Evolutionary conservation across 1,284 basidiomycete species (phyloP).

Genomic region (Sutorius eximius): DNA sequence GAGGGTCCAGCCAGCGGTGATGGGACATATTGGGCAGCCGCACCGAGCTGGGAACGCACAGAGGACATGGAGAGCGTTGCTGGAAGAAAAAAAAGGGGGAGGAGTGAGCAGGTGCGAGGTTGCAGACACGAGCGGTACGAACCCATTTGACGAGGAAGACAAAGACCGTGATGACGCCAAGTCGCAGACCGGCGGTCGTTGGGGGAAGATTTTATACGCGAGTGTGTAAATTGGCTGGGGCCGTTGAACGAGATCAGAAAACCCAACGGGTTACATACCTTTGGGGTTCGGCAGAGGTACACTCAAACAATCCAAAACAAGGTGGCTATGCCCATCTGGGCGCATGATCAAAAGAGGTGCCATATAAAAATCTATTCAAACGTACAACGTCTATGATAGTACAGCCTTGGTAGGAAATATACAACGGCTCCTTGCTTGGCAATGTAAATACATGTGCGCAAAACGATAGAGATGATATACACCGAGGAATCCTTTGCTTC

Average conservation of each 20-base stretch:
- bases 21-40: constrained; percentile 45
- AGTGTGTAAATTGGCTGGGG: constrained; percentile 29
- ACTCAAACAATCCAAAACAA: constrained; percentile 25
- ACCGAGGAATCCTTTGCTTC: constrained; percentile 10
- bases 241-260: not conserved
- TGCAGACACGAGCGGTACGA: not conserved
- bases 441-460: constrained; percentile 4
- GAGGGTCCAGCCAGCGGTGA: constrained; percentile 58
- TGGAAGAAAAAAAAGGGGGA: constrained; percentile 19
- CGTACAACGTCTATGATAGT: constrained; percentile 13
- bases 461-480: constrained; percentile 21
- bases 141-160: constrained; percentile 26
- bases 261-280: constrained; percentile 3
- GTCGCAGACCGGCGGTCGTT: constrained; percentile 34
- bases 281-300: constrained; percentile 34
- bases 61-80: constrained; percentile 36
- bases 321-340: not conserved
- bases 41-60: constrained; percentile 29
- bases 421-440: constrained; percentile 5
- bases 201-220: constrained; percentile 29
- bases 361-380: not conserved
- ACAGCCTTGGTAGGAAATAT: constrained; percentile 24
- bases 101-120: not conserved
- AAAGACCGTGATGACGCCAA: constrained; percentile 33
- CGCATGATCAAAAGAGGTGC: not conserved